Evolutionary conservation across 2,329 filamentous ascomycete genomes (phyloP).

Genomic region (Phaeosphaeriaceae sp.): DNA sequence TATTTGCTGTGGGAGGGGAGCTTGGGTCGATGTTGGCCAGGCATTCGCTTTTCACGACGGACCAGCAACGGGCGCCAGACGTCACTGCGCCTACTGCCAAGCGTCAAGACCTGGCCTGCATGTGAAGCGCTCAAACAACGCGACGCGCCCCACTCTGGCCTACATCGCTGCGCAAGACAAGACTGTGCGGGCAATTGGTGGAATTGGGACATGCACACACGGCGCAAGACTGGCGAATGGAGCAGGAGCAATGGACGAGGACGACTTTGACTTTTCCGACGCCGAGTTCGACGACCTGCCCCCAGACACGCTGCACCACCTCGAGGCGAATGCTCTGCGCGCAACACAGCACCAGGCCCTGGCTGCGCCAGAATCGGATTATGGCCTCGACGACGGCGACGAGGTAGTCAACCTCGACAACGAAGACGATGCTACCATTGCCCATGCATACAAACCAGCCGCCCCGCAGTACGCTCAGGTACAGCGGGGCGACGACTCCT

Average conservation of each 20-base stretch:
- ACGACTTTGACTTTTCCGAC: conserved; percentile 55
- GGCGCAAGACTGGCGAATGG: not conserved
- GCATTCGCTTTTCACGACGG: too few relatives aligned
- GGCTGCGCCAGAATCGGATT: conserved; percentile 40
- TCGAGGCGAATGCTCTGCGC: conserved; percentile 53
- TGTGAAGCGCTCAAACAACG: conserved; percentile 18
- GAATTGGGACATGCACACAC: not conserved
- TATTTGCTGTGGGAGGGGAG: conserved; percentile 3
- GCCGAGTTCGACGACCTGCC: conserved; percentile 56
- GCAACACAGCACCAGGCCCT: conserved; percentile 42
- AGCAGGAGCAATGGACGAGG: conserved; percentile 37
- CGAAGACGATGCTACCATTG: conserved; percentile 9
- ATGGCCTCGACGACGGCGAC: conserved; percentile 54
- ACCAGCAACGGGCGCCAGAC: conserved; percentile 13
- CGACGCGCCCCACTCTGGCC: conserved; percentile 13
- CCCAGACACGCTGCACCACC: conserved; percentile 52
- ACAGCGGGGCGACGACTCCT: conserved; percentile 3
- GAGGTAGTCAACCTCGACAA: conserved; percentile 55
- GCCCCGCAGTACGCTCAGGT: conserved; percentile 10
- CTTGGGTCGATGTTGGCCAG: not conserved
- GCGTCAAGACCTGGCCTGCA: conserved; percentile 4
- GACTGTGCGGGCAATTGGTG: not conserved
- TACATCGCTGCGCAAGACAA: too few relatives aligned
- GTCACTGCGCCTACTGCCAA: conserved; percentile 11
- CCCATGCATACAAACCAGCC: conserved; percentile 1